Conservation (phyloP, 1,139 yeast species). For the Candida sanyaensis region DNA sequence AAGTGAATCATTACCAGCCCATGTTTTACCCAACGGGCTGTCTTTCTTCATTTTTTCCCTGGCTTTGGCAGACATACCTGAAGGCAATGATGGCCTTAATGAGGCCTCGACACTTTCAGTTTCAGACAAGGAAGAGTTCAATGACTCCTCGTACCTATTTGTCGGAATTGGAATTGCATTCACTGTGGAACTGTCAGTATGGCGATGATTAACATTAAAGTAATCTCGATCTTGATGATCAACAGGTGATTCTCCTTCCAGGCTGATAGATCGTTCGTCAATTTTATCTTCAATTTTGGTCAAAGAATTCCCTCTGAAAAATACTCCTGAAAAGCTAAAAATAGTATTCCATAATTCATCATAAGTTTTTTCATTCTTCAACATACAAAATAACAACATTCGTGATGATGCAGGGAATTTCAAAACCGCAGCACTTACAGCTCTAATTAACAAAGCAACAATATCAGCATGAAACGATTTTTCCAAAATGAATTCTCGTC, state of each 20-base stretch:
- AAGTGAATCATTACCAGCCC: constrained; percentile 64
- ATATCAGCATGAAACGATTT: constrained; percentile 55
- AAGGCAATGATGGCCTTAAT: constrained; percentile 48
- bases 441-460: constrained; percentile 57
- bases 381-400: constrained; percentile 53
- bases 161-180: constrained; percentile 11
- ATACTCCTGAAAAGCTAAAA: constrained; percentile 29
- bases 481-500: constrained; percentile 41
- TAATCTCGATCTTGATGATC: constrained; percentile 14
- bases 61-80: constrained; percentile 63
- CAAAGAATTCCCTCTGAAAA: constrained; percentile 24
- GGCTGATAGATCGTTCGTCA: constrained; percentile 1
- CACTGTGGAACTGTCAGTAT: background rate
- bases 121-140: constrained; percentile 6
- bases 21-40: constrained; percentile 49
- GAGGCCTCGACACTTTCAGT: constrained; percentile 27
- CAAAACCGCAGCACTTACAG: constrained; percentile 52
- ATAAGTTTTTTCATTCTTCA: constrained; percentile 48
- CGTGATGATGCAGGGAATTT: constrained; percentile 54
- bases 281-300: constrained; percentile 18
- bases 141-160: constrained; percentile 11
- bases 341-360: constrained; percentile 36
- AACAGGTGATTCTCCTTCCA: background rate
- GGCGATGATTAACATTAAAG: background rate
- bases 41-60: constrained; percentile 59